Percentiles rank a stretch among this genome's conserved stretches.
These are phyloP conservation scores for Mycena galericulata DNA, from an alignment of 768 basidiomycete species.

Conservation along the genomic window DNA sequence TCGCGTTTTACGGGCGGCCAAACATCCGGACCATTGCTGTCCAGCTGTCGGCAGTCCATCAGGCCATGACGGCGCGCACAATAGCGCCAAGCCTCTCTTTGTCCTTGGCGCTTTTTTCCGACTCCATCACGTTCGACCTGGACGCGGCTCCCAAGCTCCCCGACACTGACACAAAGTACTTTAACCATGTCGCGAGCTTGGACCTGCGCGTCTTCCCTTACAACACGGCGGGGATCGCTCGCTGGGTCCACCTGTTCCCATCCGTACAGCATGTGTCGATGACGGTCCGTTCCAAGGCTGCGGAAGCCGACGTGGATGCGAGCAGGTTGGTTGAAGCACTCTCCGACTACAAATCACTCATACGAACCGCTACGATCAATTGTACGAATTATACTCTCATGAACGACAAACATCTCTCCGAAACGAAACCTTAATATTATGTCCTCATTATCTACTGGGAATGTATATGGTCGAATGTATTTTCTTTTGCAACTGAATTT, in stretches of 20 bases:
- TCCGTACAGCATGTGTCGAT: slow-evolving; percentile 20
- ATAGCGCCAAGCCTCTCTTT: slow-evolving; percentile 16
- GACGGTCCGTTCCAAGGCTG: slow-evolving; percentile 3
- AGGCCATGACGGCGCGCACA: slow-evolving; percentile 2
- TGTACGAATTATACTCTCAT: slow-evolving; percentile 5
- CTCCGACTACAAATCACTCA: neutral
- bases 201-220: slow-evolving; percentile 20
- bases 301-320: neutral
- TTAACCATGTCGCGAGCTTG: slow-evolving; percentile 17
- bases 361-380: slow-evolving; percentile 14
- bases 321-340: slow-evolving; percentile 12
- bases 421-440: neutral
- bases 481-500: too few species aligned
- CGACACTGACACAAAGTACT: neutral
- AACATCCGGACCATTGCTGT: slow-evolving; percentile 19
- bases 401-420: neutral
- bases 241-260: slow-evolving; percentile 29
- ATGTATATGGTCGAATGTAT: too few species aligned
- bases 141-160: slow-evolving; percentile 4
- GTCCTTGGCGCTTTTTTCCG: slow-evolving; percentile 18
- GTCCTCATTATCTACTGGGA: too few species aligned
- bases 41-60: slow-evolving; percentile 12
- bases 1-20: slow-evolving; percentile 17
- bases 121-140: slow-evolving; percentile 18
- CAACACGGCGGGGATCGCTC: slow-evolving; percentile 16